Percentiles rank a stretch among this genome's conserved stretches.
Conservation (phyloP, 805 yeast genomes). For the Kluyveromyces starmeri region DNA sequence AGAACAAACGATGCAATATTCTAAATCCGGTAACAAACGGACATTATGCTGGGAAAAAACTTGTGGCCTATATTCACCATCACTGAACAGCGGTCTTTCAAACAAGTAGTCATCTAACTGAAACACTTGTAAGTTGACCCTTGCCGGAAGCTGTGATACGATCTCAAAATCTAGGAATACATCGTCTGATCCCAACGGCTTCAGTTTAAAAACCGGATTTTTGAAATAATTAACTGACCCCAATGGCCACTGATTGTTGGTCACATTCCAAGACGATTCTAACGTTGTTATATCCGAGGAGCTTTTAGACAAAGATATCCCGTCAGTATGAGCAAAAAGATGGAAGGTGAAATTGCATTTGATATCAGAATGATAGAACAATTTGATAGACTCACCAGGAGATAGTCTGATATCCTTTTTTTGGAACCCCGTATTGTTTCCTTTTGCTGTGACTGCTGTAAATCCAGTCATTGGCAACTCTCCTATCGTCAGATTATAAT, state of each 20-base stretch:
- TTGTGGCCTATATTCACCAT: conserved; percentile 8
- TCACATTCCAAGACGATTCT: conserved; percentile 7
- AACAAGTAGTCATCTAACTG: conserved; percentile 15
- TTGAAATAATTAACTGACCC: conserved; percentile 10
- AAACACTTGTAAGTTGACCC: conserved; percentile 19
- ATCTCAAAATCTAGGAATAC: conserved; percentile 13
- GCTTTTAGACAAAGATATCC: conserved; percentile 7
- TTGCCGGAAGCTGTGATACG: conserved; percentile 9
- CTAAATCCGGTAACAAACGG: not conserved
- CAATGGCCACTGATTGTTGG: conserved; percentile 6
- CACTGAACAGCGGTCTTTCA: conserved; percentile 16
- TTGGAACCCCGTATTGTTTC: conserved; percentile 33
- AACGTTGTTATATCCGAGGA: conserved; percentile 2
- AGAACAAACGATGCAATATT: conserved; percentile 2
- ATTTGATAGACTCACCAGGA: conserved; percentile 5
- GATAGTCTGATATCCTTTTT: conserved; percentile 27
- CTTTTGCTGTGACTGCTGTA: conserved; percentile 12
- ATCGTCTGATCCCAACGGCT: conserved; percentile 7
- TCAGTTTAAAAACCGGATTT: conserved; percentile 20
- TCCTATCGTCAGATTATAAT: conserved; percentile 15
- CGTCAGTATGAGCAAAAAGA: conserved; percentile 10
- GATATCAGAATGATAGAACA: conserved; percentile 21
- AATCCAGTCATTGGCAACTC: conserved; percentile 11
- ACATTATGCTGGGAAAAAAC: not conserved
- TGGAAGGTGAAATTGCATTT: conserved; percentile 18